Conservation (phyloP, 495 filamentous ascomycete species). For the Hyphodiscus hymeniophilus region DNA sequence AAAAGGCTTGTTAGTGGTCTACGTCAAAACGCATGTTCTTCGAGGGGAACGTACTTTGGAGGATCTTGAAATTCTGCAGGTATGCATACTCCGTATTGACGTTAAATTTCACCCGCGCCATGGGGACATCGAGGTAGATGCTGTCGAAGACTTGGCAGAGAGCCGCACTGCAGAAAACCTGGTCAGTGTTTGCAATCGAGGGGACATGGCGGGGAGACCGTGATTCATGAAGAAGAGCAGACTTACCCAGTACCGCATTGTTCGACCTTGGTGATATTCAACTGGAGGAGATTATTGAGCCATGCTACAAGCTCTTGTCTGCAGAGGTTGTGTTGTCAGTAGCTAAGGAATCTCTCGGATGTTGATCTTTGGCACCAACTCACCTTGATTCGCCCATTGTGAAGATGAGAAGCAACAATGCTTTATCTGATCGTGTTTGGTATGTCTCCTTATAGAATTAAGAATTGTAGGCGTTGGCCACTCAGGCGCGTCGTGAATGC, state of each 20-base stretch:
- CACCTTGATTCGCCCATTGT: slow-evolving; percentile 26
- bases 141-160: slow-evolving; percentile 96
- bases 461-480: no score
- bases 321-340: slow-evolving; percentile 18
- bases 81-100: slow-evolving; percentile 96
- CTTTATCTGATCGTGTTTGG: no score
- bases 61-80: slow-evolving; percentile 93
- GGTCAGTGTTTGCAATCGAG: slow-evolving; percentile 5
- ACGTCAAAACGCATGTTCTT: background rate
- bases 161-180: slow-evolving; percentile 62
- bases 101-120: slow-evolving; percentile 96
- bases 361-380: slow-evolving; percentile 13
- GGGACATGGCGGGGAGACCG: background rate
- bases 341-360: background rate
- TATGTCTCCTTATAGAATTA: no score
- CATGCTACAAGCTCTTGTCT: slow-evolving; percentile 96
- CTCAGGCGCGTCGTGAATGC: no score
- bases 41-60: slow-evolving; percentile 43
- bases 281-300: slow-evolving; percentile 93
- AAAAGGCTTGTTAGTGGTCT: slow-evolving; percentile 1
- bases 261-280: slow-evolving; percentile 97
- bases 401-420: slow-evolving; percentile 1
- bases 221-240: slow-evolving; percentile 24
- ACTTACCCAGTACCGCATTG: slow-evolving; percentile 97
- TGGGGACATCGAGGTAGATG: slow-evolving; percentile 93